phyloP scores from a whole-genome alignment of 1,284 basidiomycete species.

The Heimioporus retisporus region DNA sequence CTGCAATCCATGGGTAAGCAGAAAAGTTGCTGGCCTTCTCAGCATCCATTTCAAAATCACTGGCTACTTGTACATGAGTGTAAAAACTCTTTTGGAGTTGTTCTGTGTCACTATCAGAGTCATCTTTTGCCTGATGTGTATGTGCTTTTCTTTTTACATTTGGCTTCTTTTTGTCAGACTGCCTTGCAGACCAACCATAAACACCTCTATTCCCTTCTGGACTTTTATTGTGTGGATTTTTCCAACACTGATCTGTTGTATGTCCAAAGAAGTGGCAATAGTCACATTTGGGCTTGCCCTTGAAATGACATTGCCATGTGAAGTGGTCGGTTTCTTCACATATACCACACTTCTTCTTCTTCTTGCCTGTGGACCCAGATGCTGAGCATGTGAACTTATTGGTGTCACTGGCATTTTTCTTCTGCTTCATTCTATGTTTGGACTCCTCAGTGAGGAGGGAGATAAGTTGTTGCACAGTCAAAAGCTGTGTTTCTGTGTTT shows the following conservation, averaged over 20 bases:
- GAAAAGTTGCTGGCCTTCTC: constrained; percentile 3
- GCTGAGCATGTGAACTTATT: not conserved
- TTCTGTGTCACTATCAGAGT: not conserved
- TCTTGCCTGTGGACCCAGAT: no score
- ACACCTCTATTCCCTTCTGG: not conserved
- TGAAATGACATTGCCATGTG: no score
- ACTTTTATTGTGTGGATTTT: no score
- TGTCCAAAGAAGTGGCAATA: not conserved
- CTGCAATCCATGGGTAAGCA: constrained; percentile 11
- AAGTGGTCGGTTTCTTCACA: no score
- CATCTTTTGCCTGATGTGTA: no score
- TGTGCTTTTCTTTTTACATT: no score
- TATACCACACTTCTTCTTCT: not conserved
- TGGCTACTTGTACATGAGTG: not conserved
- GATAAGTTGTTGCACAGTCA: not conserved
- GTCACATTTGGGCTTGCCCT: constrained; percentile 6
- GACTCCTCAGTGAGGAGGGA: not conserved
- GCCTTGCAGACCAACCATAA: no score
- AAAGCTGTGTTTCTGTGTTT: not conserved
- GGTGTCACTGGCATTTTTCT: no score
- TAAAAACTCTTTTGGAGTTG: not conserved
- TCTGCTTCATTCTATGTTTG: not conserved
- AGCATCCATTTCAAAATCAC: not conserved
- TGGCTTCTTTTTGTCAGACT: no score
- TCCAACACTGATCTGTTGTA: not conserved